These are phyloP conservation scores for Amanita jacksonii DNA, from an alignment of 768 basidiomycete genomes.

Conservation along the genomic window DNA sequence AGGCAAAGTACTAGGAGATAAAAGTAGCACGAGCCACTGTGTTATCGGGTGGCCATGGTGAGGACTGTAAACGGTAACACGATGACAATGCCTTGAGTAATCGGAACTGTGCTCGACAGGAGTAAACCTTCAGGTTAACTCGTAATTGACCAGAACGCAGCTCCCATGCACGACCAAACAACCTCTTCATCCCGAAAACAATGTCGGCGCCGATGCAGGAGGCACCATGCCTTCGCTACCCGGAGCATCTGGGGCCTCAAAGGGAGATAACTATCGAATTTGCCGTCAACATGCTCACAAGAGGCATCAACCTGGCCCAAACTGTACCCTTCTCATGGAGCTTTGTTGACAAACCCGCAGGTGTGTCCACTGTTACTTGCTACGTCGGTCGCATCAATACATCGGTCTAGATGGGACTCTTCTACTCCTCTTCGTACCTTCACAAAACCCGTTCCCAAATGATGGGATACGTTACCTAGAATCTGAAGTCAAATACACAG, in stretches of 20 bases:
- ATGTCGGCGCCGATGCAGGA: slow-evolving; percentile 31
- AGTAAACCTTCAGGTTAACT: too few relatives aligned
- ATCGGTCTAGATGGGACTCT: slow-evolving; percentile 48
- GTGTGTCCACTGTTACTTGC: slow-evolving; percentile 27
- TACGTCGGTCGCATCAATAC: slow-evolving; percentile 6
- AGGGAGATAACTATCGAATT: slow-evolving; percentile 43
- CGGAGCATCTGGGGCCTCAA: slow-evolving; percentile 54
- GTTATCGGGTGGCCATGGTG: too few relatives aligned
- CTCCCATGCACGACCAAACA: too few relatives aligned
- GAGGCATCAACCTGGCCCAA: slow-evolving; percentile 47
- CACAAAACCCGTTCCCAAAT: slow-evolving; percentile 50
- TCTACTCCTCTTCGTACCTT: slow-evolving; percentile 56
- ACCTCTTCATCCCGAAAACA: not conserved
- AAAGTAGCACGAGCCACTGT: too few relatives aligned
- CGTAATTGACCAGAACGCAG: too few relatives aligned
- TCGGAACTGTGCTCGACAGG: too few relatives aligned
- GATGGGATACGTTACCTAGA: slow-evolving; percentile 78
- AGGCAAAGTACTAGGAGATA: too few relatives aligned
- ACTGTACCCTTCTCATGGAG: slow-evolving; percentile 60
- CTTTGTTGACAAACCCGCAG: slow-evolving; percentile 70
- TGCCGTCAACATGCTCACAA: slow-evolving; percentile 51
- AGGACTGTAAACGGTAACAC: too few relatives aligned
- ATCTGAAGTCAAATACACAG: slow-evolving; percentile 49
- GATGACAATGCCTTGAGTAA: too few relatives aligned
- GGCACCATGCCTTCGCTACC: slow-evolving; percentile 59